Base-by-base conservation (phyloP, 2,329 filamentous ascomycete genomes). In the Venturia asperata region DNA sequence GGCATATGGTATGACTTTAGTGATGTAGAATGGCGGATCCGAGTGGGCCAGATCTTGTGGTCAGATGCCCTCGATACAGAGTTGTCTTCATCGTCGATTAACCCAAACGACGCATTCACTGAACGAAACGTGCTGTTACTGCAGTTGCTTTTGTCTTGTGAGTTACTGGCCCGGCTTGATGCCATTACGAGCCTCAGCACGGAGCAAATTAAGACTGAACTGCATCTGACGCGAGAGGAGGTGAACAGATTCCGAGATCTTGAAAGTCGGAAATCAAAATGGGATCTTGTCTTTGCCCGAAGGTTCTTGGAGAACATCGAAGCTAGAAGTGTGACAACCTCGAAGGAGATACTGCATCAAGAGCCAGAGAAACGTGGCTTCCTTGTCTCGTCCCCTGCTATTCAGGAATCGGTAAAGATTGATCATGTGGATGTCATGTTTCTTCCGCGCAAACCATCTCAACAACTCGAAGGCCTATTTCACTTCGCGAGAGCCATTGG, bases 1-100 rank as follows among this genome's bases (percentile, higher is more conserved):
- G 87, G 87, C 65, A 83, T 89, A 58, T 91, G 88, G 88, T 82
- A 88, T 63, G 87, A 91, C 74, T 88, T 91, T 68, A 88, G 87
- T 24, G 81, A 86, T 41, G 85, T 91, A 7, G 88, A 91, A 72
- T 91, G 87, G 87, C 82, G 88, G 45, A 87, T 91, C 66, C 81
- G 87, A 15, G 78, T 91, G 1, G 88, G 88, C 7, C 88, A 90
- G 74, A 81, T 91, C 52, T 75, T 91, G 1, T 91, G 88, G 87
- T 86, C 82, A 19, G 71, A 74, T 47, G 67, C 68, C 10, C 71
- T 74, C 1, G 64, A 66, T 5, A 39, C 56, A 66, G 67, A 65
- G 66, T 62, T 61, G 37, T 60, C 62, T 65, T 9, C 6, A 34
- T 58, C 52, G 27, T 37, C 30, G 52, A n/a, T 58, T 10, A 68